Base-by-base conservation (phyloP, 495 filamentous ascomycete genomes). In the Penicillium flavigenum region DNA sequence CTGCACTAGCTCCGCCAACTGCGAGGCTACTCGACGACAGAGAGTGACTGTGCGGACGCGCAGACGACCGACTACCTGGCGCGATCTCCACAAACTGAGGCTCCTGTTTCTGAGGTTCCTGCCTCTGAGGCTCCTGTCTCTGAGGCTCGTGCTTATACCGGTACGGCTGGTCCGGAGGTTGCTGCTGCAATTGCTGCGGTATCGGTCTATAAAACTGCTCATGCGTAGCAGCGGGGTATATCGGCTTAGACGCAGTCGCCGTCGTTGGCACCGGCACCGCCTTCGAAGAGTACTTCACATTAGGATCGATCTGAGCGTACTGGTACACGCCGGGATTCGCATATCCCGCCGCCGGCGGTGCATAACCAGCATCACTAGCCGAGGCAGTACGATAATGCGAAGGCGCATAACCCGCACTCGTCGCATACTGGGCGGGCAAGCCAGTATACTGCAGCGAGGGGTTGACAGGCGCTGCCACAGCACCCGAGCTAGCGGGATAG, bases 241-340 rank as follows among this genome's bases (percentile, higher is more conserved):
- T 14, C 20, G 42, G 42, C 42, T 14, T 34, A 6, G 43, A 11
- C 11, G 22, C 43, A 19, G 43, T 22, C 10, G 24, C 45, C 1
- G 26, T 6, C 14, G 66, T 41, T 16, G 61, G 58, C 20, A 64
- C 65, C 4, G 67, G 56, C 16, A 65, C 58, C 38, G 59, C 54
- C 60, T 79, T 79, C 31, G 77, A 77, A 9, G 73, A 63, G 58
- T 80, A 79, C 42, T 69, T 72, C 46, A 77, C 60, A 41, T 72
- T 78, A 2, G 72, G 72, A 49, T 79, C 75, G 32, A 78, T 55
- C 24, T 76, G 68, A 4, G 76, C 75, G 63, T 79, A 79, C 53
- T 79, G 75, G 32, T 66, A 79, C 32, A 63, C 61, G 20, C 63
- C 45, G 0, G 67, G 72, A 5, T 72, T 61, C 20, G 73, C 73